Evolutionary conservation across 768 basidiomycete genomes (phyloP).

Genomic region (Coprinellus micaceus): DNA sequence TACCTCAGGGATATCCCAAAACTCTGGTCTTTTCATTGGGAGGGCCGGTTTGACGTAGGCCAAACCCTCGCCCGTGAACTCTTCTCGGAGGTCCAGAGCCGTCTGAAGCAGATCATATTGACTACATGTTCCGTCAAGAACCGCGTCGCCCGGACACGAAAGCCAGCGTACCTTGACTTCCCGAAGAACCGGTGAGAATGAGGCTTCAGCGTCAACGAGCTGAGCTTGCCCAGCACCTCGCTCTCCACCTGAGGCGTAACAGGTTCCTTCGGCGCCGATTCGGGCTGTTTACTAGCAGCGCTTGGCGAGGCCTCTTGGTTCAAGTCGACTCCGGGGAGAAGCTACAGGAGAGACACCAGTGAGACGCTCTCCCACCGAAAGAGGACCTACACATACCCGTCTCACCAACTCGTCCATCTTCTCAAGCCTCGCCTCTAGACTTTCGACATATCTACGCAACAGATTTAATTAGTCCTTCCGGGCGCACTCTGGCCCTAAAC

Average conservation of each 20-base stretch:
- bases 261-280: slow-evolving; percentile 28
- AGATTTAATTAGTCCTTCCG: slow-evolving; percentile 30
- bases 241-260: slow-evolving; percentile 26
- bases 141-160: background rate
- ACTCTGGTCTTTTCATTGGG: slow-evolving; percentile 38
- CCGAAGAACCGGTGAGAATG: slow-evolving; percentile 44
- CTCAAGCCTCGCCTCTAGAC: slow-evolving; percentile 56
- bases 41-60: slow-evolving; percentile 22
- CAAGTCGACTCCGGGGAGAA: slow-evolving; percentile 60
- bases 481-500: too few species aligned
- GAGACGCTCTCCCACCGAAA: background rate
- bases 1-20: slow-evolving; percentile 48
- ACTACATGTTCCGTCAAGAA: slow-evolving; percentile 25
- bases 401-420: slow-evolving; percentile 62
- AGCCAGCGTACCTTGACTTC: slow-evolving; percentile 35
- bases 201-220: slow-evolving; percentile 36
- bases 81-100: slow-evolving; percentile 54
- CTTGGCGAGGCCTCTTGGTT: slow-evolving; percentile 20
- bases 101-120: slow-evolving; percentile 49
- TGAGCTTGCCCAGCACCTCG: slow-evolving; percentile 29
- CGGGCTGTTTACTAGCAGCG: slow-evolving; percentile 30
- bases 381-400: slow-evolving; percentile 34
- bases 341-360: slow-evolving; percentile 5
- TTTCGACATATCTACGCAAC: slow-evolving; percentile 56
- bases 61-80: slow-evolving; percentile 40